Evolutionary conservation across 805 yeast species (phyloP).

Genomic region (Phaffomyces antillensis): DNA sequence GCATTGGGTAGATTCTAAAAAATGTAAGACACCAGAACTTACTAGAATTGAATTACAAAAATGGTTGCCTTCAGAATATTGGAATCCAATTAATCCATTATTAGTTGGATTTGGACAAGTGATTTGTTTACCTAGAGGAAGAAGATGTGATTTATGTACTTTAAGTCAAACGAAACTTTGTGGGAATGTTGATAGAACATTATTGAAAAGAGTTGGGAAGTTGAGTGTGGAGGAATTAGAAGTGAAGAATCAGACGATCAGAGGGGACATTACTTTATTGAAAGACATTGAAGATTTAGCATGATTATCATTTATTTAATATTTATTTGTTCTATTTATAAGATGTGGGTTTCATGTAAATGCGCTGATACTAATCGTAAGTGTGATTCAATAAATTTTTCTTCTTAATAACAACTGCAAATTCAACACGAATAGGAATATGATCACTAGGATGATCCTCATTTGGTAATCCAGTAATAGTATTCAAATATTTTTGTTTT

Average conservation of each 20-base stretch:
- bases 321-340: no score
- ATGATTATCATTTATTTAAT: neutral
- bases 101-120: slow-evolving; percentile 93
- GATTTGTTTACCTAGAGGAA: slow-evolving; percentile 65
- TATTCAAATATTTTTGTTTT: slow-evolving; percentile 26
- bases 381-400: neutral
- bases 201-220: slow-evolving; percentile 27
- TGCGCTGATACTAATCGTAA: no score
- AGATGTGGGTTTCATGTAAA: no score
- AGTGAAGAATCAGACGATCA: slow-evolving; percentile 22
- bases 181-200: slow-evolving; percentile 43
- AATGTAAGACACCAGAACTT: slow-evolving; percentile 60
- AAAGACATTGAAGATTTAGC: slow-evolving; percentile 29
- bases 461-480: slow-evolving; percentile 45
- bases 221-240: slow-evolving; percentile 16
- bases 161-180: slow-evolving; percentile 50
- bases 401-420: slow-evolving; percentile 9
- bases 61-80: slow-evolving; percentile 67
- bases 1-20: slow-evolving; percentile 56
- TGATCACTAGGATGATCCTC: slow-evolving; percentile 43
- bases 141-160: slow-evolving; percentile 65
- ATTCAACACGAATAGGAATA: slow-evolving; percentile 21
- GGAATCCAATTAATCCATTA: slow-evolving; percentile 82
- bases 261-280: slow-evolving; percentile 39
- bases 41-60: slow-evolving; percentile 61